Conservation (phyloP, 148 eudicot species). For the Nepenthes mirabilis region DNA sequence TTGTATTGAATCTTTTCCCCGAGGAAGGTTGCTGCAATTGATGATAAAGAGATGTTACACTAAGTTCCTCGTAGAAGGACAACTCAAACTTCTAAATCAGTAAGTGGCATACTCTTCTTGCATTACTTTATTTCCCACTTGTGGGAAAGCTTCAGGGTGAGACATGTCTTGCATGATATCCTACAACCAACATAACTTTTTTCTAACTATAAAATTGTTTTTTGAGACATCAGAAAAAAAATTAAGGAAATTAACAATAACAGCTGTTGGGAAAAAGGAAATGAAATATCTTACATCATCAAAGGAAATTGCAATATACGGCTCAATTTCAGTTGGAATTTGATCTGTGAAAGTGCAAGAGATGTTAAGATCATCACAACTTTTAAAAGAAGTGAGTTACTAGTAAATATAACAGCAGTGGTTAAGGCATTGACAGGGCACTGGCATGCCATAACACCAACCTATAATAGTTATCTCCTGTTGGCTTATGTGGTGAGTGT, state of each 20-base stretch:
- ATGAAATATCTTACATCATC: slow-evolving; percentile 40
- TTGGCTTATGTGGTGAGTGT: slow-evolving; percentile 37
- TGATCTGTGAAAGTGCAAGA: slow-evolving; percentile 26
- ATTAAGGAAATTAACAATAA: neutral
- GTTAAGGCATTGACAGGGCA: neutral
- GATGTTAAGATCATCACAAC: neutral
- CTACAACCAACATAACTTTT: slow-evolving; percentile 7
- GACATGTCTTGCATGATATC: slow-evolving; percentile 13
- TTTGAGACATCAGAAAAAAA: neutral
- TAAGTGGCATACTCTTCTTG: slow-evolving; percentile 38
- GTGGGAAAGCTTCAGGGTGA: slow-evolving; percentile 7
- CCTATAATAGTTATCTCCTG: slow-evolving; percentile 70
- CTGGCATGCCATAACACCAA: neutral
- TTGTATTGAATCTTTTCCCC: too few species aligned
- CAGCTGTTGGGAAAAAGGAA: neutral
- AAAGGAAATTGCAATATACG: slow-evolving; percentile 50
- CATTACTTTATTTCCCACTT: slow-evolving; percentile 14
- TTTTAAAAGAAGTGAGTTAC: neutral
- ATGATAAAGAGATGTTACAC: neutral
- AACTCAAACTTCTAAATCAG: neutral
- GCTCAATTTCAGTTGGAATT: slow-evolving; percentile 37
- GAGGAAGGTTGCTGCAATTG: slow-evolving; percentile 24
- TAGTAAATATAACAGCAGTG: neutral
- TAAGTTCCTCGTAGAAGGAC: too few species aligned
- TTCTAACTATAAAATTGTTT: neutral